Evolutionary conservation across 768 basidiomycete genomes (phyloP).

Genomic region (Suillus occidentalis): DNA sequence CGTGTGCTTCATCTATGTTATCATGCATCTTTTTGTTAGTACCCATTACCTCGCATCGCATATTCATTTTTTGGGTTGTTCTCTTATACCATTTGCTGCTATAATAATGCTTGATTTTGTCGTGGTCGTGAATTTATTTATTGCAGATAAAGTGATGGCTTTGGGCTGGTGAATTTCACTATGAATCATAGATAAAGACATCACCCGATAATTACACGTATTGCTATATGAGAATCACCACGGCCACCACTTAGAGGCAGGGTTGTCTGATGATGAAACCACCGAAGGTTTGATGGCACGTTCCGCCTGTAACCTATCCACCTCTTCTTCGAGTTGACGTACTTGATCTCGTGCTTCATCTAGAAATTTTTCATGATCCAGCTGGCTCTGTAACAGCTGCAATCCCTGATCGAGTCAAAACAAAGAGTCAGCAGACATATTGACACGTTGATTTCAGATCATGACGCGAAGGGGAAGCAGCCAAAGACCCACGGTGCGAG

Average conservation of each 20-base stretch:
- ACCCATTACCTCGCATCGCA: constrained; percentile 3
- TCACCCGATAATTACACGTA: neutral
- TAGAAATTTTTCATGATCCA: constrained; percentile 73
- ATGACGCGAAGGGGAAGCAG: constrained; percentile 6
- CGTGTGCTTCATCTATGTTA: constrained; percentile 1
- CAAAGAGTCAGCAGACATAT: constrained; percentile 16
- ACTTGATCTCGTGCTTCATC: constrained; percentile 58
- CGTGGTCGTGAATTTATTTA: neutral
- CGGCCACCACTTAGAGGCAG: constrained; percentile 24
- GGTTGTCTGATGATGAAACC: constrained; percentile 5
- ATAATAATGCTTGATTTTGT: neutral
- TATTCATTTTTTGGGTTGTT: neutral
- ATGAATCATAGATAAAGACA: neutral
- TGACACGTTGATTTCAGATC: constrained; percentile 3
- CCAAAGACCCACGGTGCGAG: constrained; percentile 7
- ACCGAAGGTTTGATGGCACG: constrained; percentile 6
- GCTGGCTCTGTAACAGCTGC: constrained; percentile 57
- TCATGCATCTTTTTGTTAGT: neutral
- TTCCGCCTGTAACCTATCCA: constrained; percentile 38
- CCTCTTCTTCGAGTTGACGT: constrained; percentile 56
- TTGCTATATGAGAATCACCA: constrained; percentile 4
- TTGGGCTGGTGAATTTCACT: neutral
- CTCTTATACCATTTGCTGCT: neutral
- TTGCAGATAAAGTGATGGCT: neutral
- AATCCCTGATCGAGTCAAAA: constrained; percentile 48